Percentiles rank a stretch among this genome's conserved stretches.
Evolutionary conservation across 2,329 filamentous ascomycete species (phyloP).

Genomic region (Paraphaeosphaeria sporulosa): DNA sequence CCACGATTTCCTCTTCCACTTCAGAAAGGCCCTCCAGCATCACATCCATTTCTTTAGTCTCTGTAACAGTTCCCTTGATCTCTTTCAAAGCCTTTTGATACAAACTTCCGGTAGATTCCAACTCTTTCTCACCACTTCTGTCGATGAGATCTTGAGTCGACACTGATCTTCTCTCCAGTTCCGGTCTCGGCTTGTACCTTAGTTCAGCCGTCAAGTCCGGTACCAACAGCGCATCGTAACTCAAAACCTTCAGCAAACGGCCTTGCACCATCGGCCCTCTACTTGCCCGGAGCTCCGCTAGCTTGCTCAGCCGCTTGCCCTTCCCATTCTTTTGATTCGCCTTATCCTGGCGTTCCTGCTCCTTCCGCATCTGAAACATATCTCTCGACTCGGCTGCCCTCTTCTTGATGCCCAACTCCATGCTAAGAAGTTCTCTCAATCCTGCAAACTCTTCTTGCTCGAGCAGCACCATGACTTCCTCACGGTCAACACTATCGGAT

Average conservation of each 20-base stretch:
- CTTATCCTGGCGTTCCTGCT: neutral
- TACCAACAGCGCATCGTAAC: conserved; percentile 2
- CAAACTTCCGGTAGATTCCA: neutral
- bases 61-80: neutral
- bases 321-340: neutral
- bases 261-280: conserved; percentile 7
- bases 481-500: neutral
- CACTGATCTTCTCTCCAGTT: neutral
- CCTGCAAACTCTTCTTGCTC: conserved; percentile 5
- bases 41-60: neutral
- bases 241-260: conserved; percentile 7
- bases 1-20: neutral
- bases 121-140: neutral
- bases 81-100: neutral
- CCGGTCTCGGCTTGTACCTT: conserved; percentile 1
- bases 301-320: neutral
- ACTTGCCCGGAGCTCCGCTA: neutral
- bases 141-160: neutral
- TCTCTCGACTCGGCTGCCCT: neutral
- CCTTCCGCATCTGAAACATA: neutral
- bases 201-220: neutral
- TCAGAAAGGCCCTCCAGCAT: neutral
- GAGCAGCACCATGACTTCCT: neutral
- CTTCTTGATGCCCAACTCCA: conserved; percentile 4
- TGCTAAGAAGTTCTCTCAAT: neutral